Evolutionary conservation across 176 grass and related monocot species (phyloP).

Genomic region (Rhynchospora tenuis): DNA sequence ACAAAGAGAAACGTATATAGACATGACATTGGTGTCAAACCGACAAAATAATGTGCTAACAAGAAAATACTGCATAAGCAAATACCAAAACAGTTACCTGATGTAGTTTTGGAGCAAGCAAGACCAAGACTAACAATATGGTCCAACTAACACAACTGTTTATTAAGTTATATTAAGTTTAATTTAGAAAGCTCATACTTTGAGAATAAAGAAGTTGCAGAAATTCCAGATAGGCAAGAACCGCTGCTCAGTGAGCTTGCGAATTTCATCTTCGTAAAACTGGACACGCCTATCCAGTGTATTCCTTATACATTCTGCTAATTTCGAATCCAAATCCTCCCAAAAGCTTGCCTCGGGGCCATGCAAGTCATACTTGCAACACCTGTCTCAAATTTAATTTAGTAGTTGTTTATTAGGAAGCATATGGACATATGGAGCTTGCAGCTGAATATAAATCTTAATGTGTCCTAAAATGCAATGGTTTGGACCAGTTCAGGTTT

Average conservation of each 20-base stretch:
- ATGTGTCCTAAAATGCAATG: not conserved
- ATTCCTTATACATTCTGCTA: slow-evolving; percentile 88
- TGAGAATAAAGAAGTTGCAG: slow-evolving; percentile 99
- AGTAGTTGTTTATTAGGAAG: not conserved
- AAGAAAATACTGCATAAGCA: no score
- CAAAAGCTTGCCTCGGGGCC: slow-evolving; percentile 74
- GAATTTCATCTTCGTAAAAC: slow-evolving; percentile 96
- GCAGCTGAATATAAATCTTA: not conserved
- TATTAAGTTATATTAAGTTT: not conserved
- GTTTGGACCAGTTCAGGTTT: not conserved
- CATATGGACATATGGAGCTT: not conserved
- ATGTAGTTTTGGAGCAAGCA: slow-evolving; percentile 21
- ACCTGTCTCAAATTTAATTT: slow-evolving; percentile 40
- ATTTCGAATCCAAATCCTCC: slow-evolving; percentile 94
- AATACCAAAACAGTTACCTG: not conserved
- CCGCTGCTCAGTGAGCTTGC: slow-evolving; percentile 89
- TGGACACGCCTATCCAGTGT: slow-evolving; percentile 85
- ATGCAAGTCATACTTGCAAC: slow-evolving; percentile 96
- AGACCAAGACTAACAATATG: not conserved
- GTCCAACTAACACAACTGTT: not conserved
- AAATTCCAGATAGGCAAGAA: slow-evolving; percentile 95
- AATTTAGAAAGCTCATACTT: slow-evolving; percentile 38
- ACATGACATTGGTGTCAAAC: slow-evolving; percentile 15
- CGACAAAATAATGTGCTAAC: no score
- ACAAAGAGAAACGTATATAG: no score